A percentile compares a stretch with the other conserved stretches of the same genome.
Conservation (phyloP, 148 eudicot species). For the Rhododendron simsii region DNA sequence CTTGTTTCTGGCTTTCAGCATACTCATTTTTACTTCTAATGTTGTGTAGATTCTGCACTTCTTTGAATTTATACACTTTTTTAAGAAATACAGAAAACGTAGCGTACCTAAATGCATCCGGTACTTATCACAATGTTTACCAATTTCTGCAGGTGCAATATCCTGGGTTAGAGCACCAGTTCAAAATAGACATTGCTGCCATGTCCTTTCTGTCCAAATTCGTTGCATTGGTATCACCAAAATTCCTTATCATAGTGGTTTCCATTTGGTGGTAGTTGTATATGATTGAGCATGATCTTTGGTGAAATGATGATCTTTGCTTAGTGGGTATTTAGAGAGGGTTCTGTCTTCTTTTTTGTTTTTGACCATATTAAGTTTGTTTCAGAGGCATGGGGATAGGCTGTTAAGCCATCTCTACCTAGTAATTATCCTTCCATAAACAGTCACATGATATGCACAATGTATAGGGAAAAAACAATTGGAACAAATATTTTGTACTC, state of each 20-base stretch:
- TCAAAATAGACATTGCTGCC: constrained; percentile 72
- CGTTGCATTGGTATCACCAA: constrained; percentile 64
- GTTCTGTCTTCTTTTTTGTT: background rate
- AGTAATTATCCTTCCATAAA: background rate
- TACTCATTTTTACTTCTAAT: background rate
- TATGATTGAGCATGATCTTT: background rate
- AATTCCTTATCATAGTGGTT: constrained; percentile 6
- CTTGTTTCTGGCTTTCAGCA: background rate
- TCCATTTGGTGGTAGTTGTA: background rate
- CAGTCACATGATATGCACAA: background rate
- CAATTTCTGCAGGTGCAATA: constrained; percentile 66
- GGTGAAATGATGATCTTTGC: background rate
- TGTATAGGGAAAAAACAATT: background rate
- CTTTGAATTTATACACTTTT: background rate
- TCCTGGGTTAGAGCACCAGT: constrained; percentile 72
- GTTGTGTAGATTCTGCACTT: background rate
- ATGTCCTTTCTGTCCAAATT: constrained; percentile 70
- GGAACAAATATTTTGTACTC: background rate
- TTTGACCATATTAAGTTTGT: background rate
- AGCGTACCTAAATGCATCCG: background rate
- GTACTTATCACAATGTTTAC: background rate
- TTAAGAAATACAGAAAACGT: background rate
- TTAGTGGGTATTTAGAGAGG: background rate
- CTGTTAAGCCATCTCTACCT: background rate
- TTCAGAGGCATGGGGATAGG: background rate